A percentile compares a stretch with the other conserved stretches of the same genome.
phyloP scores from a whole-genome alignment of 257 asterid species.

The Ilex aquifolium region DNA sequence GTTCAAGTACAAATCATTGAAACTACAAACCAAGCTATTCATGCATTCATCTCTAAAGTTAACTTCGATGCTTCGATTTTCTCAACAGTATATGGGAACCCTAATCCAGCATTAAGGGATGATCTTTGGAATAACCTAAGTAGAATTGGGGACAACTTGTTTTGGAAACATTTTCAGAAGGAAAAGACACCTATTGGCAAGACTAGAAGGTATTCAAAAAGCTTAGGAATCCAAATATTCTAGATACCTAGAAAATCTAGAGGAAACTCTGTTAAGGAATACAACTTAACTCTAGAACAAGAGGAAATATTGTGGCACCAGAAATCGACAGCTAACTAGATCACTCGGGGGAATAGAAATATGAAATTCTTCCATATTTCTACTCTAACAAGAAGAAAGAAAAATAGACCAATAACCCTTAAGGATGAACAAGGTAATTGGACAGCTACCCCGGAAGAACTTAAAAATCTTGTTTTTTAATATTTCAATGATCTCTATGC shows the following conservation, averaged over 20 bases:
- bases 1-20: neutral
- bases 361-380: neutral
- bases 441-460: too few relatives aligned
- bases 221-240: neutral
- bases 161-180: neutral
- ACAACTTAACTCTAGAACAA: neutral
- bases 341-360: neutral
- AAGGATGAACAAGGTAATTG: too few relatives aligned
- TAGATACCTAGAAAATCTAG: neutral
- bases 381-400: neutral
- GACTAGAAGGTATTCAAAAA: neutral
- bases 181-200: neutral
- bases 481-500: too few relatives aligned
- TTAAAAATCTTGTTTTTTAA: too few relatives aligned
- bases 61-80: neutral
- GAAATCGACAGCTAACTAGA: neutral
- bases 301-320: neutral
- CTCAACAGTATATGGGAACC: neutral
- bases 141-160: neutral
- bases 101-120: neutral
- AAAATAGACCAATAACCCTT: neutral
- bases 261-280: neutral
- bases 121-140: neutral
- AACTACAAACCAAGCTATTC: neutral
- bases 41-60: neutral